Base-by-base conservation (phyloP, 345 rosid genomes). In the Reutealis trisperma region DNA sequence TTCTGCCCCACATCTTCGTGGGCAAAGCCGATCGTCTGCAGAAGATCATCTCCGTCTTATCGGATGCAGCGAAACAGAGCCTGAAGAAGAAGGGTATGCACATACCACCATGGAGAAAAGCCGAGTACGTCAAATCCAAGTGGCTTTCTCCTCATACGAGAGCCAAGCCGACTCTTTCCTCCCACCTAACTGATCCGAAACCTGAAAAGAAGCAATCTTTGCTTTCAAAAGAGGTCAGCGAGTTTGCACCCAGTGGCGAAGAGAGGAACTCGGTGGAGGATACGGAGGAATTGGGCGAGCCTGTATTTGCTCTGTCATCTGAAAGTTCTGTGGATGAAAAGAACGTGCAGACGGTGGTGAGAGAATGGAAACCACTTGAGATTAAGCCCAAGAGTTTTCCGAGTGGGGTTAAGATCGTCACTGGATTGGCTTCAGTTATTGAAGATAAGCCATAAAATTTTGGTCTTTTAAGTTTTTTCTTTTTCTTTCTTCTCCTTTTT, bases 71-170 rank as follows among this genome's bases (percentile, higher is more conserved):
- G 7, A 90, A 85, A 77, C 94, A 84, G 77, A 96, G 98, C 80
- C 80, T 96, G 82, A 93, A 87, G 88, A 96, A 91, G 91, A 96
- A 89, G 85, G 97, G 95, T 8, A 93, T 96, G 96, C 95, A 87
- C 82, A 75, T 92, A 2, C 94, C 98, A 64, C 99, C 98, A 0
- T 96, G 99, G 99, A 88, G 99, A 70, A 93, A 92, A 83, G 87
- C 88, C 1, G 98, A 92, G 82, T 96, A 96, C 80, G 87, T 91
- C 88, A 77, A 89, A 62, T 94, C 99, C 63, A 96, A 94, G 77
- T 96, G 98, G 99, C 81, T 92, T 15, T 90, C 97, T 27, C 83
- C 93, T 44, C 83, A 89, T 82, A 75, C 84, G 19, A 83, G 92
- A 85, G 73, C 85, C 41, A 30, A 57, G 49, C 71, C 73, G 0